These are phyloP conservation scores for Penstemon eatonii DNA, from an alignment of 257 asterid species.

Conservation along the genomic window DNA sequence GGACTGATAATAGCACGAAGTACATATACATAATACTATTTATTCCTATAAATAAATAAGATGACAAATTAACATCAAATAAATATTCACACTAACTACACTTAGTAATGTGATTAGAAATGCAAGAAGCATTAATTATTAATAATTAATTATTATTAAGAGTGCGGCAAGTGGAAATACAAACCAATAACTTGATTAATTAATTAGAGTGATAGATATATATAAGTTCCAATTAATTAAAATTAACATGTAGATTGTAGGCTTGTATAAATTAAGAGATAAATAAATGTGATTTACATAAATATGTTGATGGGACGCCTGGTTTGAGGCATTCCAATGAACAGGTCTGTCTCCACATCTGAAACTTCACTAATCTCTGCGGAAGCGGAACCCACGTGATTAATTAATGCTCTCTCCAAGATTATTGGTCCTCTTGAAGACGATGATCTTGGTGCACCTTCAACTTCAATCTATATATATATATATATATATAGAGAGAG, in stretches of 20 bases:
- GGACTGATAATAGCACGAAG: no score
- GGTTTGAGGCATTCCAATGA: constrained; percentile 71
- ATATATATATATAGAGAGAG: no score
- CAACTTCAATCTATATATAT: constrained; percentile 41
- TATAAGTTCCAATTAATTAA: no score
- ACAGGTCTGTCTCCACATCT: constrained; percentile 86
- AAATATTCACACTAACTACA: no score
- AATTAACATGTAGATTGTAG: not conserved
- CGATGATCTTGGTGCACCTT: constrained; percentile 13
- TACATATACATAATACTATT: no score
- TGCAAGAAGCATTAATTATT: no score
- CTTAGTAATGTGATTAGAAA: no score
- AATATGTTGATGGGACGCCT: constrained; percentile 31
- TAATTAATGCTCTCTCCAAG: constrained; percentile 32
- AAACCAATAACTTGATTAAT: not conserved
- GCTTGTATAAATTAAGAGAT: not conserved
- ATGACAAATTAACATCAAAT: no score
- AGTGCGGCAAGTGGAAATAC: not conserved
- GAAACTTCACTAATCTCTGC: constrained; percentile 65
- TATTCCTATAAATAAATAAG: no score
- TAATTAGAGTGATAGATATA: not conserved
- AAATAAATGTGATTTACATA: not conserved
- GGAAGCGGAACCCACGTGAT: constrained; percentile 14
- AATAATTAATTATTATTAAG: not conserved
- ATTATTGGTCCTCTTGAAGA: constrained; percentile 28